A percentile compares a stretch with the other conserved stretches of the same genome.
Conservation (phyloP, 75 land plant genomes). For the Cunninghamia lanceolata region DNA sequence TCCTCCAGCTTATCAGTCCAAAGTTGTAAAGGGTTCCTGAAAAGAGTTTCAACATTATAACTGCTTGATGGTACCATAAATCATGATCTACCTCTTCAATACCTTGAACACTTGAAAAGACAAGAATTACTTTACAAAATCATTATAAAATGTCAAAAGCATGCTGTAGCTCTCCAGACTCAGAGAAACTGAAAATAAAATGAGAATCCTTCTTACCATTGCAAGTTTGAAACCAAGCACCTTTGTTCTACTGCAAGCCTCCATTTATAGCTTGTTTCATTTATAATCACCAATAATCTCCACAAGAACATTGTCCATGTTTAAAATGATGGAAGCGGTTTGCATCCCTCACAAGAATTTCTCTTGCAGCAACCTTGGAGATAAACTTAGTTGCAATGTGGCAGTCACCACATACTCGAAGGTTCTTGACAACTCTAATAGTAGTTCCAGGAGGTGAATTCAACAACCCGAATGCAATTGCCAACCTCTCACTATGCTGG, state of each 20-base stretch:
- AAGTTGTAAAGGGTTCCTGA: background rate
- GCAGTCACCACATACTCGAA: background rate
- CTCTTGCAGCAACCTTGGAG: slow-evolving; percentile 16
- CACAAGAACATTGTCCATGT: slow-evolving; percentile 8
- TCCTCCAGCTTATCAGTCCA: background rate
- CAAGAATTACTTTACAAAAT: background rate
- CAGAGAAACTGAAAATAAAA: background rate
- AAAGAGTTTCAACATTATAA: background rate
- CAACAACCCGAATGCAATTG: background rate
- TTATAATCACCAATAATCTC: slow-evolving; percentile 7
- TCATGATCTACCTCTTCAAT: background rate
- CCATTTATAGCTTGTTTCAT: background rate
- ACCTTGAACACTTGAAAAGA: background rate
- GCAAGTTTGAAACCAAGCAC: background rate
- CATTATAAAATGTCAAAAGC: background rate
- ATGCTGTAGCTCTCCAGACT: background rate
- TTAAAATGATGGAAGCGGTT: slow-evolving; percentile 15
- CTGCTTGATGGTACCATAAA: no score
- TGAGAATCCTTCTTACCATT: background rate
- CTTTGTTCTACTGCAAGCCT: background rate
- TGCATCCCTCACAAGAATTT: slow-evolving; percentile 15
- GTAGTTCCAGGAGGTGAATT: background rate
- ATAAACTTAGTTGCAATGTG: slow-evolving; percentile 13
- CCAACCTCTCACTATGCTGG: slow-evolving; percentile 1
- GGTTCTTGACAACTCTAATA: background rate